Evolutionary conservation across 768 basidiomycete genomes (phyloP), one percentile per base, ranked within the genome.

Genomic region (Daedaleopsis nitida): DNA sequence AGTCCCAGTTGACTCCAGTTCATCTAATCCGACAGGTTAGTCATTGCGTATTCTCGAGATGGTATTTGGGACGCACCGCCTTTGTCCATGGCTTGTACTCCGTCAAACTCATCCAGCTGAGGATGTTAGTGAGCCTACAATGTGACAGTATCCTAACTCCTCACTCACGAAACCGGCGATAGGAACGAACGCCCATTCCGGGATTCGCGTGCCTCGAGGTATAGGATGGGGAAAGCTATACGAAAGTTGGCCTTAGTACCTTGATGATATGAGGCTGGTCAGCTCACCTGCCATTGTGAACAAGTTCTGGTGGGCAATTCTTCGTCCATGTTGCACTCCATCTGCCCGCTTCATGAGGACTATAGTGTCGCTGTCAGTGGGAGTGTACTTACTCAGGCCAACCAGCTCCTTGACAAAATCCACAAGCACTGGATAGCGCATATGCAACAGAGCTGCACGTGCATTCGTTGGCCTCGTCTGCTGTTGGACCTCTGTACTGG

Each of bases 401-500:
- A 9, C 43, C 50, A 5, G 37, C 47, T n/a, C 50, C 51, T 67
- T 86, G 84, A 65, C 84, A 86, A 12, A 69, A 65, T 5, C 79
- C 76, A 65, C 84, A 86, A n/a, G 82, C 81, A 55, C 77, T 78
- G 58, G 82, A 64, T 65, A 83, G 65, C n/a, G 79, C 79, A 69
- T 84, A 86, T 49, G 79, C 79, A 12, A 85, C 80, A 0, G 82
- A 76, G 64, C 78, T 83, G 69, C 83, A 84, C 62, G 70, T 70
- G 67, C 84, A 85, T n/a, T 62, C n/a, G 55, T 78, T 81, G 16
- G 72, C 77, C 23, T 69, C 62, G 9, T 49, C 60, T 34, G 58
- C 13, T 17, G 69, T 68, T 9, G 82, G 81, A 1, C 79, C 57
- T 5, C 35, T 42, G 35, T 78, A 49, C 72, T 62, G 63, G 81